These are phyloP conservation scores for Spergularia azorica DNA, from an alignment of 179 eudicot species.

Conservation along the genomic window DNA sequence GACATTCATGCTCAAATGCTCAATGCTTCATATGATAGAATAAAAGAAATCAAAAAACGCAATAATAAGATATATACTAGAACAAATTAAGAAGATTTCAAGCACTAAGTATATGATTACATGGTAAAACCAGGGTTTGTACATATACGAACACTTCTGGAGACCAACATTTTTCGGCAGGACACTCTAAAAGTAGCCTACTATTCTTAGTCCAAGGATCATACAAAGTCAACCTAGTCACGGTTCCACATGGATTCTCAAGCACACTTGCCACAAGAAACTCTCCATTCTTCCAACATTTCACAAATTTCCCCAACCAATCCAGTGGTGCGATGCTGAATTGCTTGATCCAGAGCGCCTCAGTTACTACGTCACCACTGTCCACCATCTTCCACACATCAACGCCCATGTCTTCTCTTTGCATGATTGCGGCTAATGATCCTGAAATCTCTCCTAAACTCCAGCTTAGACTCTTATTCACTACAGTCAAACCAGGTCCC, in stretches of 20 bases:
- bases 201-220: conserved; percentile 8
- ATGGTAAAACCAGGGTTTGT: conserved; percentile 2
- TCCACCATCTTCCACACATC: conserved; percentile 17
- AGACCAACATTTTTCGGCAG: background rate
- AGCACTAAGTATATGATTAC: background rate
- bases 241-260: background rate
- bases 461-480: background rate
- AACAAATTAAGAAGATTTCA: background rate
- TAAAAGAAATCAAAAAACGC: too few species aligned
- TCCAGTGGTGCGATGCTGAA: background rate
- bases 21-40: too few species aligned
- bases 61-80: too few species aligned
- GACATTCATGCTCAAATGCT: too few species aligned
- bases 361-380: background rate
- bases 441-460: conserved; percentile 13
- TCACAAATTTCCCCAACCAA: background rate
- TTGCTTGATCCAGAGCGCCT: background rate
- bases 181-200: background rate
- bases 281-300: conserved; percentile 15
- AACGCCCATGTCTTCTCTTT: background rate
- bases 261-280: background rate
- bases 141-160: background rate
- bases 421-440: background rate
- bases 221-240: conserved; percentile 8
- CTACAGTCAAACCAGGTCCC: background rate